These are phyloP conservation scores for Peronospora farinosa DNA, from an alignment of 352 stramenopile genomes.

Conservation along the genomic window DNA sequence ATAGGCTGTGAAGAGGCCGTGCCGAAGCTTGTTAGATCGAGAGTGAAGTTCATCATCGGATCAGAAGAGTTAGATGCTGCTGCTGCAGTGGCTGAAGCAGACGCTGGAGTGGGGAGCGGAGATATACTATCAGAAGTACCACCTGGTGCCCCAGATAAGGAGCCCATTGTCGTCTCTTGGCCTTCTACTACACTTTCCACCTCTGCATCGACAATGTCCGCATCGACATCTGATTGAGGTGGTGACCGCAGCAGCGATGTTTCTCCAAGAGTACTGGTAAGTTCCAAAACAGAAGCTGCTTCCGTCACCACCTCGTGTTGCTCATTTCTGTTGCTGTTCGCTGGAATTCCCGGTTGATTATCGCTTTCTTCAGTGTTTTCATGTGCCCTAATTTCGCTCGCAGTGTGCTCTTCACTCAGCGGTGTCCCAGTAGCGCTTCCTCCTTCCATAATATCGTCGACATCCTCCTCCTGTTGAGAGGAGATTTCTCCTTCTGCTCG, in stretches of 20 bases:
- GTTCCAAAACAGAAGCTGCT: slow-evolving; percentile 70
- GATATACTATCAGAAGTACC: slow-evolving; percentile 7
- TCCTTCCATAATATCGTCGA: slow-evolving; percentile 26
- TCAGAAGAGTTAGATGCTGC: slow-evolving; percentile 16
- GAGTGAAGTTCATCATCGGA: slow-evolving; percentile 78
- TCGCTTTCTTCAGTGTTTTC: slow-evolving; percentile 8
- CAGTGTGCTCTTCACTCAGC: slow-evolving; percentile 32
- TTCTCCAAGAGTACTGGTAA: slow-evolving; percentile 78
- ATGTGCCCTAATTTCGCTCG: slow-evolving; percentile 23
- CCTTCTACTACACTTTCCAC: slow-evolving; percentile 24
- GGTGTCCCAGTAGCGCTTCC: slow-evolving; percentile 14
- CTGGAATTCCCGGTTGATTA: slow-evolving; percentile 2
- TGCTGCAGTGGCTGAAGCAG: slow-evolving; percentile 15
- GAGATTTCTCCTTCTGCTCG: slow-evolving; percentile 14
- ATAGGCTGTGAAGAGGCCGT: slow-evolving; percentile 9
- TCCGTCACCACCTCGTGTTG: slow-evolving; percentile 32
- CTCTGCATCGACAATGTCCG: slow-evolving; percentile 40
- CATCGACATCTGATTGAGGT: slow-evolving; percentile 45
- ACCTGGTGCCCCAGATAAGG: slow-evolving; percentile 1
- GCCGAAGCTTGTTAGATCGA: slow-evolving; percentile 64
- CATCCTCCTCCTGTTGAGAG: slow-evolving; percentile 6
- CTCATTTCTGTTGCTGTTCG: slow-evolving; percentile 10
- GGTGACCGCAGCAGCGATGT: slow-evolving; percentile 76
- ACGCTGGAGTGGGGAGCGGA: slow-evolving; percentile 33
- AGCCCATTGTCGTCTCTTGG: slow-evolving; percentile 10